Base-by-base conservation (phyloP, 441 rosid species). In the Cnidoscolus chayamansa region DNA sequence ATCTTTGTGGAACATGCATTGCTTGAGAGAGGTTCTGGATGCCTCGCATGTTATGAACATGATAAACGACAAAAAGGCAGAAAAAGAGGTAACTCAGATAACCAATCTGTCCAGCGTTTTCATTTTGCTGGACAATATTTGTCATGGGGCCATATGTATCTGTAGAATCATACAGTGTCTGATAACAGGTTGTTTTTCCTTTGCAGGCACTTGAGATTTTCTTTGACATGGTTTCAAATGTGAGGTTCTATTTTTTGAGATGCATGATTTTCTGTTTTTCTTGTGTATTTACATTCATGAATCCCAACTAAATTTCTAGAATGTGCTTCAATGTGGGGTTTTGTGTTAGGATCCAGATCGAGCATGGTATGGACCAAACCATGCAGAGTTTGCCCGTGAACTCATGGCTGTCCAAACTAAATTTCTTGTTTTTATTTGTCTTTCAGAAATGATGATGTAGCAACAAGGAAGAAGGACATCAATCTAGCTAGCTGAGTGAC, bases 331-430 rank as follows among this genome's bases (percentile, higher is more conserved):
- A 15, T 25, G 10, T 65, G 54, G 54, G 64, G 32, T 55, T 70
- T 65, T 40, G 17, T 64, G 8, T 35, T 73, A 94, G 98, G 99
- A 92, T 62, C 79, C 88, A 1, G 77, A 77, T 61, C 93, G 98
- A 45, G 97, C 98, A 72, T 95, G 99, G 82, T 91, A 92, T 65
- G 99, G 99, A 64, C 96, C 98, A 70, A 95, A 92, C 83, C 99
- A 95, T 59, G 99, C 92, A 37, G 97, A 93, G 83, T 87, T 95
- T 73, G 99, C 98, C 67, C 89, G 92, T 79, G 99, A 95, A 58
- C 87, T 92, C 78, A 80, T 93, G 94, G 99, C 99, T 19, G 81
- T 95, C 71, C 99, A 93, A 79, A 91, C 92, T 30, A 97, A 2
- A 15, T 31, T 8, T 31, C 45, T 47, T 47, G 45, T 61, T 19